These are phyloP conservation scores for Aquilaria yunnanensis DNA, from an alignment of 345 rosid species.

Conservation along the genomic window DNA sequence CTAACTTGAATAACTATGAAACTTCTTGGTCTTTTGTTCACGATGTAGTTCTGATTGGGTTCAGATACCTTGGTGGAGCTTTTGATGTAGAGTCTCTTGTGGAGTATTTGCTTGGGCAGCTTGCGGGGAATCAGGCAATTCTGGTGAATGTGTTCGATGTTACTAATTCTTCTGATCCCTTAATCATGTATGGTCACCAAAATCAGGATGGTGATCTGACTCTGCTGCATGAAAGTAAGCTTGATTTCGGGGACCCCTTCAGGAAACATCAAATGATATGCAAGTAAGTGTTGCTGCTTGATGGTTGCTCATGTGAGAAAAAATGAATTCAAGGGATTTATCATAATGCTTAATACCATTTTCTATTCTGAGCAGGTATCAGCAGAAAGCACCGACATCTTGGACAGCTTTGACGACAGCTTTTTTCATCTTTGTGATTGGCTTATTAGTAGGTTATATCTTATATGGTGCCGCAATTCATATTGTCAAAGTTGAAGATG, in stretches of 20 bases:
- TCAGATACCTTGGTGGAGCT: conserved; percentile 96
- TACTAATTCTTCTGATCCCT: conserved; percentile 75
- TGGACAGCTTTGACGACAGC: conserved; percentile 69
- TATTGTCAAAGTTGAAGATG: conserved; percentile 90
- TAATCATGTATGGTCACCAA: conserved; percentile 86
- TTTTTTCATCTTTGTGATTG: conserved; percentile 63
- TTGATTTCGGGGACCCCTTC: conserved; percentile 94
- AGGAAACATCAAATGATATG: conserved; percentile 94
- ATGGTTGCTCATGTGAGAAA: conserved; percentile 4
- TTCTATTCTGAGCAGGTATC: conserved; percentile 51
- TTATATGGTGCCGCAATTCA: conserved; percentile 70
- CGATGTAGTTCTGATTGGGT: conserved; percentile 15
- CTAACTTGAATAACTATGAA: neutral
- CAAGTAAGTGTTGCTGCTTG: conserved; percentile 40
- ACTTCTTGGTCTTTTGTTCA: neutral
- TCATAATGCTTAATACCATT: conserved; percentile 6
- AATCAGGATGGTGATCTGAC: conserved; percentile 74
- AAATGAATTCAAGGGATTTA: conserved; percentile 5
- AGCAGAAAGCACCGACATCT: conserved; percentile 67
- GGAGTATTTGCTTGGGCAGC: conserved; percentile 95
- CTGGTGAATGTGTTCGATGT: conserved; percentile 89
- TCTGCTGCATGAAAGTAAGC: conserved; percentile 71
- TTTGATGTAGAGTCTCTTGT: conserved; percentile 99
- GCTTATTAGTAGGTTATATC: conserved; percentile 74
- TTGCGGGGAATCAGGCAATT: conserved; percentile 90